Base-by-base conservation (phyloP, 2,329 filamentous ascomycete species). In the Elsinoe perseae region DNA sequence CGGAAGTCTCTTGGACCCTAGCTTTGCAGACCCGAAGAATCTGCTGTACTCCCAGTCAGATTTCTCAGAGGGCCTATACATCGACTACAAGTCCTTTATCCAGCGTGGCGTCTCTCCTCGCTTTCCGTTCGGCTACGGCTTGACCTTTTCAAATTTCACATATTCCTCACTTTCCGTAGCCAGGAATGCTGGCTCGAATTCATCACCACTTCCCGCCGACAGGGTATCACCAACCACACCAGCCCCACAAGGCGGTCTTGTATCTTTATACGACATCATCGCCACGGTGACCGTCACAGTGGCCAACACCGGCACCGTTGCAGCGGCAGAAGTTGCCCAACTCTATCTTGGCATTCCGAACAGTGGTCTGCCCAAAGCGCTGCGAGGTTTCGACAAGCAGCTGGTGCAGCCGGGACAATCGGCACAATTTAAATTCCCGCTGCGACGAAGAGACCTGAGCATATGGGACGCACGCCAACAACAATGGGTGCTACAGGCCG, bases 281-380 rank as follows among this genome's bases (percentile, higher is more conserved):
- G 77, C 77, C 60, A 69, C 70, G 21, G 72, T 80, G 34, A 71
- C 69, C 4, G 76, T 73, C 2, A 77, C 72, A 4, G 71, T 81
- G 59, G 74, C 70, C 20, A 81, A 81, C 66, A 77, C 74, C 1
- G 79, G 79, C 21, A 62, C 63, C 2, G 65, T 77, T 40, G 62
- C 62, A 12, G 79, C 77, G 32, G 73, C 77, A 21, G 79, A 81
- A 60, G 77, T 81, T 44, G 74, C 76, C 4, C 79, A 81, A 63
- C 63, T 81, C 16, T 70, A 69, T 57, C 50, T 71, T 5, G 56
- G 64, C 21, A 66, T 70, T 9, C 50, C 62, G 2, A 61, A 62
- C 27, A 57, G 58, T 27, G 61, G 56, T 34, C 57, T 61, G 6
- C 67, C 64, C 16, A 61, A 64, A 50, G 61, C 63, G 1, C 58